Evolutionary conservation across 78 protist genomes (phyloP), one percentile per base, ranked within the genome.

Genomic region (Dictyostelium firmibasis): DNA sequence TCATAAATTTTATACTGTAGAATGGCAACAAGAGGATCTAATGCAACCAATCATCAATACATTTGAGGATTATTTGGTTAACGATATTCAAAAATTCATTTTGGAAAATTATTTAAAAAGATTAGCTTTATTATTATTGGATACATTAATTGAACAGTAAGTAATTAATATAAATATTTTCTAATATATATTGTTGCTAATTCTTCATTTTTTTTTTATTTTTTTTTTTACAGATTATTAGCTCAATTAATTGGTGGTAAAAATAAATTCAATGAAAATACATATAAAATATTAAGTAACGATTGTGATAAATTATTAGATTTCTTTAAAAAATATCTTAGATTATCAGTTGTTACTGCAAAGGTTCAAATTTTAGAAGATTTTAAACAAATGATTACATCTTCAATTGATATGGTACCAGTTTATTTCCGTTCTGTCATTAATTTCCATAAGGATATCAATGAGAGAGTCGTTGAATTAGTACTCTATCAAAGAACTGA

Each of bases 31-130:
- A 33, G 86, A 88, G 4, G 87, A 78, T 88, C 5, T 81, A 44
- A 78, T 88, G 81, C 86, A 88, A 64, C 94, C 86, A 31, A 88
- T 88, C 35, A 81, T 88, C 1, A 88, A 88, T 36, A 88, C 94
- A 5, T n/a, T 88, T 33, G 94, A 88, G 8, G 94, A 88, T 43
- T 88, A 88, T n/a, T 38, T 88, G 20, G 33, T 23, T 29, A 81
- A 88, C 16, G 94, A 88, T 69, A 88, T 88, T 69, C 94, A 88
- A 67, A 50, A 60, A 50, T 81, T 35, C 44, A 88, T 88, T 69
- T 64, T 88, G 23, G 94, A 88, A 44, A 88, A 88, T 33, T 88
- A 88, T 64, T 79, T 88, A 85, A 88, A 88, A 33, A 79, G 86
- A 81, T 81, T 88, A 81, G 44, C 87, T 20, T 27, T 88, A 41